Conservation (phyloP, 257 asterid genomes). For the Capsicum rhomboideum region DNA sequence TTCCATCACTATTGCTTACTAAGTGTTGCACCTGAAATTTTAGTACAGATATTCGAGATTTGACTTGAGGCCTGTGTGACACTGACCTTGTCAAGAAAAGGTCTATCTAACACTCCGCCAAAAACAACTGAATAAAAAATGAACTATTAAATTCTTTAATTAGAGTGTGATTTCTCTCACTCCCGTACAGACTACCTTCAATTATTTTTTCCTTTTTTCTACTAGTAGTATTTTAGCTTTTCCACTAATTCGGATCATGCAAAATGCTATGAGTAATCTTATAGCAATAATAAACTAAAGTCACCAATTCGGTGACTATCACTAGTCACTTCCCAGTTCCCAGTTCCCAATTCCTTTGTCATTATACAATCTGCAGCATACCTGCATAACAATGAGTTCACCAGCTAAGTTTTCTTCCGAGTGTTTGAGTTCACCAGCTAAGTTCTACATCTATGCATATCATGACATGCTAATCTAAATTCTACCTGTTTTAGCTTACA, state of each 20-base stretch:
- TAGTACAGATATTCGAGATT: not conserved
- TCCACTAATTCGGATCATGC: not conserved
- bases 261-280: not conserved
- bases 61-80: not conserved
- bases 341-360: not conserved
- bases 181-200: not conserved
- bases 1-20: not conserved
- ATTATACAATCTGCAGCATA: not conserved
- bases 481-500: not conserved
- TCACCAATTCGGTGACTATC: not conserved
- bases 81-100: not conserved
- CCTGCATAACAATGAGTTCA: not conserved
- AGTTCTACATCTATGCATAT: not conserved
- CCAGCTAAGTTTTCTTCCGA: not conserved
- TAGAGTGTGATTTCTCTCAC: not conserved
- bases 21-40: not conserved
- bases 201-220: not conserved
- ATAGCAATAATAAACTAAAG: not conserved
- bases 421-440: not conserved
- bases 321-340: not conserved
- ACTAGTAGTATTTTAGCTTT: not conserved
- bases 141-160: not conserved
- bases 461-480: not conserved
- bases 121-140: not conserved
- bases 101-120: not conserved